phyloP scores from a whole-genome alignment of 805 yeast genomes.

The Ogataea degrootiae region DNA sequence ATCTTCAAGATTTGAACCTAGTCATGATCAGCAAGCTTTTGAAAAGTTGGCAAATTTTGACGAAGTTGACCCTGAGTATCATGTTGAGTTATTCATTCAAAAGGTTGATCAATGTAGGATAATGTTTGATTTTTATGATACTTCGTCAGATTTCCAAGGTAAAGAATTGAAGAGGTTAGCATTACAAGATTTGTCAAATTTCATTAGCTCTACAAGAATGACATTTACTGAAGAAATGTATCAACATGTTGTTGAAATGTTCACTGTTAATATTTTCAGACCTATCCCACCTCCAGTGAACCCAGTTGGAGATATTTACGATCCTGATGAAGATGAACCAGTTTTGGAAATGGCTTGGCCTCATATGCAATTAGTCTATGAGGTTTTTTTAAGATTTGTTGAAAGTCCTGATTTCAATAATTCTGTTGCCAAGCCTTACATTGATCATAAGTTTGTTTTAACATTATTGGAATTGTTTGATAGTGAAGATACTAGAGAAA shows the following conservation, averaged over 20 bases:
- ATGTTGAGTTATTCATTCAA: slow-evolving; percentile 72
- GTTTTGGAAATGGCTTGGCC: slow-evolving; percentile 97
- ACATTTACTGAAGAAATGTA: slow-evolving; percentile 90
- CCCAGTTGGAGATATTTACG: slow-evolving; percentile 93
- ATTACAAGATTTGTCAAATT: slow-evolving; percentile 83
- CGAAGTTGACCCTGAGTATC: slow-evolving; percentile 76
- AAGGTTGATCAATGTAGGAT: slow-evolving; percentile 94
- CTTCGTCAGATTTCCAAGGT: slow-evolving; percentile 85
- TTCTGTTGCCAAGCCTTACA: slow-evolving; percentile 85
- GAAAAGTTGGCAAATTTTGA: slow-evolving; percentile 80
- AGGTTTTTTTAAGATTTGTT: slow-evolving; percentile 85
- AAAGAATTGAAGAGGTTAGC: slow-evolving; percentile 88
- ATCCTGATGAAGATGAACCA: slow-evolving; percentile 99
- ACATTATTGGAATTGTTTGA: slow-evolving; percentile 85
- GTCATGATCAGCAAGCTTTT: slow-evolving; percentile 55
- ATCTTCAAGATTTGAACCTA: slow-evolving; percentile 85
- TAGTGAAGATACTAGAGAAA: slow-evolving; percentile 93
- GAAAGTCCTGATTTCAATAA: slow-evolving; percentile 95
- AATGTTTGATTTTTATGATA: slow-evolving; percentile 91
- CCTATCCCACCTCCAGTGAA: slow-evolving; percentile 98
- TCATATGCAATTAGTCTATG: slow-evolving; percentile 95
- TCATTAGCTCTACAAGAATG: slow-evolving; percentile 76
- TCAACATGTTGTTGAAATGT: slow-evolving; percentile 83
- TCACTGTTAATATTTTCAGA: slow-evolving; percentile 80
- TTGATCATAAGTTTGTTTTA: slow-evolving; percentile 85